Evolutionary conservation across 2,329 filamentous ascomycete species (phyloP).

Genomic region (Xylaria sp.): DNA sequence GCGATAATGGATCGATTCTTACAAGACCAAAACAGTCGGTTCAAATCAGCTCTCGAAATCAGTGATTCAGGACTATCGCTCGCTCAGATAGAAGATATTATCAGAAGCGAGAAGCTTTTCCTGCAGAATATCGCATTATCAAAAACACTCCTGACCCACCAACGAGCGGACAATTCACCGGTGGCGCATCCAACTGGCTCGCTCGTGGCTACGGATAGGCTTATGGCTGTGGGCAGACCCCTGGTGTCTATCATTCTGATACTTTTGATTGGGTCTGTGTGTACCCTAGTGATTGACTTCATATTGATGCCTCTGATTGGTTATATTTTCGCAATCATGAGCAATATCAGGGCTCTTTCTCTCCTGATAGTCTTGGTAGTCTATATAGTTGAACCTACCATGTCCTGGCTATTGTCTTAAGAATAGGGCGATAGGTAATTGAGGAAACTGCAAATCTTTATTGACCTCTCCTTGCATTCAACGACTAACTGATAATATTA

Average conservation of each 20-base stretch:
- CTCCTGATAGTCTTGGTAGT: not conserved
- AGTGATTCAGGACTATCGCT: not conserved
- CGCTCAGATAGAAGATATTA: constrained; percentile 13
- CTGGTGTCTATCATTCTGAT: not conserved
- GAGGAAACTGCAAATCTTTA: too few relatives aligned
- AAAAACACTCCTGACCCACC: not conserved
- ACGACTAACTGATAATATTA: too few relatives aligned
- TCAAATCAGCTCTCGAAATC: not conserved
- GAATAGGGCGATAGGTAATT: too few relatives aligned
- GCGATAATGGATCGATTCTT: constrained; percentile 9
- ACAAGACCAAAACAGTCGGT: constrained; percentile 14
- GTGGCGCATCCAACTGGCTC: not conserved
- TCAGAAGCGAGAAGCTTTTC: not conserved
- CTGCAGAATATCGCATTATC: constrained; percentile 1
- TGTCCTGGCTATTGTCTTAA: not conserved
- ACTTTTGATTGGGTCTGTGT: not conserved
- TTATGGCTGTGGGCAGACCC: not conserved
- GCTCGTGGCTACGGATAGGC: not conserved
- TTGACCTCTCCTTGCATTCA: too few relatives aligned
- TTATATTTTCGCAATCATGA: too few relatives aligned
- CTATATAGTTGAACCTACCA: not conserved
- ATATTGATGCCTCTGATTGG: not conserved
- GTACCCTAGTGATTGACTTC: not conserved
- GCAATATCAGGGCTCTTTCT: not conserved
- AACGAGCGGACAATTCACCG: not conserved